Percentiles rank a stretch among this genome's conserved stretches.
phyloP scores from a whole-genome alignment of 1,284 basidiomycete genomes.

The Thecaphora thlaspeos region DNA sequence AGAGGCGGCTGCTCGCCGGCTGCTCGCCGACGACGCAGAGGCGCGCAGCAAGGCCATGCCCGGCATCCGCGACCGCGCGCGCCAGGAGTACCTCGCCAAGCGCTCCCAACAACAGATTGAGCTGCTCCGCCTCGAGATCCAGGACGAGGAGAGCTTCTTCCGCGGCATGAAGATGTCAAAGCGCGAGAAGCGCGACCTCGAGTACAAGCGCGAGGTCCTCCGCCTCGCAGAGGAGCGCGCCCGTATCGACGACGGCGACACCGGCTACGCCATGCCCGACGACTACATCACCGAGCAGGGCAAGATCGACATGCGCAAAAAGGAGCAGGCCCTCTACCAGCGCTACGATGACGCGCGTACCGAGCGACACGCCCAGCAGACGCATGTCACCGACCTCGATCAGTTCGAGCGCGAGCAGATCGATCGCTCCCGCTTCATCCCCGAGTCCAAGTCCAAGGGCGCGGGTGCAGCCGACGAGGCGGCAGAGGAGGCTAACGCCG shows the following conservation, averaged over 20 bases:
- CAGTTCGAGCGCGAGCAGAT: slow-evolving; percentile 86
- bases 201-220: slow-evolving; percentile 88
- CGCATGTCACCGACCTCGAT: slow-evolving; percentile 93
- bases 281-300: slow-evolving; percentile 98
- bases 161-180: slow-evolving; percentile 66
- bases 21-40: slow-evolving; percentile 63
- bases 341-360: slow-evolving; percentile 72
- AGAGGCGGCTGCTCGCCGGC: slow-evolving; percentile 76
- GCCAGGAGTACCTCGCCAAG: slow-evolving; percentile 93
- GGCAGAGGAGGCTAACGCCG: slow-evolving; percentile 58
- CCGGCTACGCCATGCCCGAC: slow-evolving; percentile 47
- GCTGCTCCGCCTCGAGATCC: slow-evolving; percentile 78
- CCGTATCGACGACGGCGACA: slow-evolving; percentile 76
- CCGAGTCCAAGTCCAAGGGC: slow-evolving; percentile 68
- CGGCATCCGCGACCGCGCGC: slow-evolving; percentile 46
- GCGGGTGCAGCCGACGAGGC: slow-evolving; percentile 28
- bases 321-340: slow-evolving; percentile 86
- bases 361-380: slow-evolving; percentile 64
- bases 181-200: slow-evolving; percentile 76
- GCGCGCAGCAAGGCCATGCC: slow-evolving; percentile 43
- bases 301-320: slow-evolving; percentile 95
- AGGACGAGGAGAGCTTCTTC: slow-evolving; percentile 54
- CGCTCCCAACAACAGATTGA: slow-evolving; percentile 95
- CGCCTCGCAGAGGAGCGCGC: slow-evolving; percentile 88
- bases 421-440: slow-evolving; percentile 65